Conservation (phyloP, 2,329 filamentous ascomycete species). For the Tothia fuscella region DNA sequence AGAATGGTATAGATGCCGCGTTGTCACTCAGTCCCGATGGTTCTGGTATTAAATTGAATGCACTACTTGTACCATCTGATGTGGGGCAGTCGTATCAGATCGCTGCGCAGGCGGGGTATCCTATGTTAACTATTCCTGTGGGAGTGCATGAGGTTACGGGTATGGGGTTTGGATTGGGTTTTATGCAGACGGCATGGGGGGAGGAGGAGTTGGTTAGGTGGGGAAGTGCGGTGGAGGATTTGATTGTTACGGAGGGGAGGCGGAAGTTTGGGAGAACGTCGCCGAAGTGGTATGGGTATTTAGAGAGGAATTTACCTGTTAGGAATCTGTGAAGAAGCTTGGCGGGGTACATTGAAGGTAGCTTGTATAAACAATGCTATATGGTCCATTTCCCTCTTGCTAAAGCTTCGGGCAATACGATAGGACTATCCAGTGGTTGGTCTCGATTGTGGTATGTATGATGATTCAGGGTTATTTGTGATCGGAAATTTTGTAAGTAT, state of each 20-base stretch:
- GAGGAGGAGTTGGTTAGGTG: slow-evolving; percentile 48
- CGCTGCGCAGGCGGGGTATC: slow-evolving; percentile 65
- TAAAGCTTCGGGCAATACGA: too few species aligned
- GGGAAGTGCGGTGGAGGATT: slow-evolving; percentile 38
- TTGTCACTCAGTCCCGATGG: slow-evolving; percentile 33
- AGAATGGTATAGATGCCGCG: slow-evolving; percentile 59
- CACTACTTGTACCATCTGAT: slow-evolving; percentile 26
- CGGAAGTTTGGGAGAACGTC: slow-evolving; percentile 18
- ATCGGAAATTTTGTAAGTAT: too few species aligned
- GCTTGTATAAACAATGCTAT: too few species aligned
- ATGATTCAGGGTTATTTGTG: too few species aligned
- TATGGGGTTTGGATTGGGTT: slow-evolving; percentile 33
- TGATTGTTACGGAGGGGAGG: slow-evolving; percentile 15
- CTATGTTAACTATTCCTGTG: slow-evolving; percentile 56
- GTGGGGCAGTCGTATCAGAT: slow-evolving; percentile 24
- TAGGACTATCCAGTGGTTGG: too few species aligned
- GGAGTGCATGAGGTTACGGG: slow-evolving; percentile 34
- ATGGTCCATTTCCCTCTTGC: too few species aligned
- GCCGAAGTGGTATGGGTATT: slow-evolving; percentile 27
- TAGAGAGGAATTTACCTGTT: slow-evolving; percentile 28
- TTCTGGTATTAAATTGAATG: slow-evolving; percentile 35
- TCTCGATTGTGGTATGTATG: too few species aligned
- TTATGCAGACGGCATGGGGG: slow-evolving; percentile 48
- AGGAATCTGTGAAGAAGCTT: slow-evolving; percentile 11
- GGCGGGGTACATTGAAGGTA: too few species aligned